Percentiles rank a stretch among this genome's conserved stretches.
Conservation (phyloP, 352 stramenopile genomes). For the Globisporangium paddicum region DNA sequence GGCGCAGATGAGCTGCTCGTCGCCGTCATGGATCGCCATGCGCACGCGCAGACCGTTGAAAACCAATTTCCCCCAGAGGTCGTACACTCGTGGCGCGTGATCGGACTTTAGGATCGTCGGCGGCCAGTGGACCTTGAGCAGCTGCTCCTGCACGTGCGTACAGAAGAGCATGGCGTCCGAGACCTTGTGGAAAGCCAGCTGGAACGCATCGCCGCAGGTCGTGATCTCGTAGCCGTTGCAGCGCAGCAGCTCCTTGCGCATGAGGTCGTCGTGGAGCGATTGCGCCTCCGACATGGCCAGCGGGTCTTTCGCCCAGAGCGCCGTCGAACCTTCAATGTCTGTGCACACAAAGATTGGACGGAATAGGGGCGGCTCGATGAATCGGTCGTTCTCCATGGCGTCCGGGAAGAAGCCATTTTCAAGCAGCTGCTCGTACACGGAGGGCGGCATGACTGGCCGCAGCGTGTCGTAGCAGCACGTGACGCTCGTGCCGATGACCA, state of each 20-base stretch:
- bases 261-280: slow-evolving; percentile 64
- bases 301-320: slow-evolving; percentile 45
- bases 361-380: slow-evolving; percentile 41
- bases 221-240: slow-evolving; percentile 82
- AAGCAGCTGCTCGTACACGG: slow-evolving; percentile 61
- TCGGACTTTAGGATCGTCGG: slow-evolving; percentile 35
- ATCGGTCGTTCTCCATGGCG: slow-evolving; percentile 24
- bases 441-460: slow-evolving; percentile 47
- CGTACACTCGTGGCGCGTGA: slow-evolving; percentile 36
- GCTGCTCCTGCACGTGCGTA: slow-evolving; percentile 56
- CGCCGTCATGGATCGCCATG: slow-evolving; percentile 75
- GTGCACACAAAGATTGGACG: slow-evolving; percentile 76
- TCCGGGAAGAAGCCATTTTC: slow-evolving; percentile 56
- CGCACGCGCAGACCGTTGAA: slow-evolving; percentile 73
- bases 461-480: slow-evolving; percentile 63
- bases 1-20: slow-evolving; percentile 54
- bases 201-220: slow-evolving; percentile 70
- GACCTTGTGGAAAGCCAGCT: slow-evolving; percentile 72
- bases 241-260: slow-evolving; percentile 43
- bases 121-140: slow-evolving; percentile 59
- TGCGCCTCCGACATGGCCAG: slow-evolving; percentile 61
- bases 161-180: slow-evolving; percentile 62
- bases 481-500: slow-evolving; percentile 56
- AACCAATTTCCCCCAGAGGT: slow-evolving; percentile 50
- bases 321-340: slow-evolving; percentile 77